These are phyloP conservation scores for Royoungia palumana DNA, from an alignment of 768 basidiomycete species.

Conservation along the genomic window DNA sequence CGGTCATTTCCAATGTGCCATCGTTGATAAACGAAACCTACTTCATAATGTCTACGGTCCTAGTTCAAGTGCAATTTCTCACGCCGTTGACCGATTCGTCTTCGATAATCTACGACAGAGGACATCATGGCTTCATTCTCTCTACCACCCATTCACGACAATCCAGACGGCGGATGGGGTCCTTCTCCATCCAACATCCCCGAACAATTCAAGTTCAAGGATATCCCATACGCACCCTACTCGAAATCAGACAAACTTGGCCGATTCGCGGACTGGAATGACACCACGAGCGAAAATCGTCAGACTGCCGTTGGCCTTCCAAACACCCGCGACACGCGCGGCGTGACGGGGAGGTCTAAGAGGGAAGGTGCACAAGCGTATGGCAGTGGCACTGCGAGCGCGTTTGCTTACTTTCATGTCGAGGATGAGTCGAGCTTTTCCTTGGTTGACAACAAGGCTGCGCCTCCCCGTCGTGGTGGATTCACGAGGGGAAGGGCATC, in stretches of 20 bases:
- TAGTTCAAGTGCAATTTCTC: constrained; percentile 18
- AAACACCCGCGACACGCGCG: constrained; percentile 47
- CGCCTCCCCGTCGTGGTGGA: constrained; percentile 66
- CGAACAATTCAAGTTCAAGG: constrained; percentile 93
- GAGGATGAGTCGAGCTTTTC: constrained; percentile 98
- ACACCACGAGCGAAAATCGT: constrained; percentile 61
- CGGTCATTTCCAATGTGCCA: constrained; percentile 4
- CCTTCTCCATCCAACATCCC: constrained; percentile 81
- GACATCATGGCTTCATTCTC: constrained; percentile 72
- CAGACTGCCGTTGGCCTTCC: constrained; percentile 51
- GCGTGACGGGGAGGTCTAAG: constrained; percentile 54
- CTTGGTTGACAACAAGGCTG: constrained; percentile 85
- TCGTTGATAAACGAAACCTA: constrained; percentile 35
- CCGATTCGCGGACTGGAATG: constrained; percentile 97
- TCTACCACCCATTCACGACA: constrained; percentile 85
- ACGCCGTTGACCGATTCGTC: constrained; percentile 15
- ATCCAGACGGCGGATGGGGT: constrained; percentile 92
- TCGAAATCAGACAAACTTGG: constrained; percentile 99
- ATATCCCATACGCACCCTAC: constrained; percentile 98
- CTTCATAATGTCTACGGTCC: constrained; percentile 57
- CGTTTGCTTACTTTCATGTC: constrained; percentile 96
- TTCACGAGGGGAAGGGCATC: constrained; percentile 51
- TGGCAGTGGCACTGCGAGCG: constrained; percentile 85
- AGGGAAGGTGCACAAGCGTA: constrained; percentile 82
- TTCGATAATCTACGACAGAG: constrained; percentile 15